phyloP scores from a whole-genome alignment of 257 asterid genomes.

The Primulina tabacum region DNA sequence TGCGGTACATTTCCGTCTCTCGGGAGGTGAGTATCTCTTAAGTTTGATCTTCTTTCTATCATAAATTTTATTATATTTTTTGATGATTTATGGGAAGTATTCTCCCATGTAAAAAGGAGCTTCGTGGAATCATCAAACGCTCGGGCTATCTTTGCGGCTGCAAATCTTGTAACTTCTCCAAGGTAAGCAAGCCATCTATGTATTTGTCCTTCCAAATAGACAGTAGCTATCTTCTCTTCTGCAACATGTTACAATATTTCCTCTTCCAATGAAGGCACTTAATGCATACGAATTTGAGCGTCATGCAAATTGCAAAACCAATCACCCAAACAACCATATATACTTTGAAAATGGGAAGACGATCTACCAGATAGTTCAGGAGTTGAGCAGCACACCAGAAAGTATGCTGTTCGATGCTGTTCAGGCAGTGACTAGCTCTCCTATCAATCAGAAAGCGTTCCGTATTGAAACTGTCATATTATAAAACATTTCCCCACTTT shows the following conservation, averaged over 20 bases:
- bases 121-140: slow-evolving; percentile 48
- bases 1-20: slow-evolving; percentile 40
- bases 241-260: background rate
- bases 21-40: slow-evolving; percentile 37
- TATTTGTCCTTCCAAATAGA: background rate
- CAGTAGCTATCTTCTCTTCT: background rate
- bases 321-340: slow-evolving; percentile 23
- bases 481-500: background rate
- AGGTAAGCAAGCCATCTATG: slow-evolving; percentile 28
- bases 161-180: slow-evolving; percentile 42
- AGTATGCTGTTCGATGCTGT: slow-evolving; percentile 48
- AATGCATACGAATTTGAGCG: slow-evolving; percentile 19
- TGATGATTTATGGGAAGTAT: slow-evolving; percentile 3
- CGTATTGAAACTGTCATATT: slow-evolving; percentile 16
- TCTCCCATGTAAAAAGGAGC: slow-evolving; percentile 32
- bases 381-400: slow-evolving; percentile 47
- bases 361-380: slow-evolving; percentile 19
- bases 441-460: slow-evolving; percentile 52
- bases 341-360: slow-evolving; percentile 14
- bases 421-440: slow-evolving; percentile 49
- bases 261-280: background rate
- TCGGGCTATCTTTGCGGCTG: slow-evolving; percentile 58
- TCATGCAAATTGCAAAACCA: slow-evolving; percentile 21
- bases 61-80: background rate
- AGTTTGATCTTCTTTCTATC: background rate